Conservation (phyloP, 1,284 basidiomycete species). For the Tylopilus sp. region DNA sequence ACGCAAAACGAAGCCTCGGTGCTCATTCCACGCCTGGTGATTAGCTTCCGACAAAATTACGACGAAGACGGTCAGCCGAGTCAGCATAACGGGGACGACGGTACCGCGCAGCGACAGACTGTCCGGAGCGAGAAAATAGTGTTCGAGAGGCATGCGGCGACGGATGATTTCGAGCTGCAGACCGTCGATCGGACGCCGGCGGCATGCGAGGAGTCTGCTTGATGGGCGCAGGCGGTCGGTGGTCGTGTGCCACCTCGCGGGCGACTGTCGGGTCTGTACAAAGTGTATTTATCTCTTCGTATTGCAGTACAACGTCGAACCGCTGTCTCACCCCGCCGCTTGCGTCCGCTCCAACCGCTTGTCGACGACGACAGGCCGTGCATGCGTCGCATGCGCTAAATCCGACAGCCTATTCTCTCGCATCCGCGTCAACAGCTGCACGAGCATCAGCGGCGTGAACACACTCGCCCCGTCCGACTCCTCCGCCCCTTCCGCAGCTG, state of each 20-base stretch:
- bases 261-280: too few species aligned
- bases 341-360: conserved; percentile 67
- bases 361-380: conserved; percentile 52
- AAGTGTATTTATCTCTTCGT: neutral
- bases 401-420: conserved; percentile 63
- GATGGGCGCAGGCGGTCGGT: too few species aligned
- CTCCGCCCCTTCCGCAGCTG: conserved; percentile 17
- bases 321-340: conserved; percentile 48
- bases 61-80: conserved; percentile 3
- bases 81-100: neutral
- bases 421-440: conserved; percentile 60
- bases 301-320: neutral
- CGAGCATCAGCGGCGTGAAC: conserved; percentile 54
- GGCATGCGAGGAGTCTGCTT: too few species aligned
- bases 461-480: conserved; percentile 20
- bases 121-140: conserved; percentile 5
- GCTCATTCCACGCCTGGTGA: conserved; percentile 17
- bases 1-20: conserved; percentile 16
- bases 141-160: conserved; percentile 5
- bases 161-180: conserved; percentile 11
- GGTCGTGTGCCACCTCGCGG: neutral
- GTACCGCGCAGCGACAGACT: neutral
- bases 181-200: neutral
- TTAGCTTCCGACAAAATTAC: conserved; percentile 19
- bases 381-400: conserved; percentile 50